Base-by-base conservation (phyloP, 768 basidiomycete genomes). In the Cubamyces lactineus region DNA sequence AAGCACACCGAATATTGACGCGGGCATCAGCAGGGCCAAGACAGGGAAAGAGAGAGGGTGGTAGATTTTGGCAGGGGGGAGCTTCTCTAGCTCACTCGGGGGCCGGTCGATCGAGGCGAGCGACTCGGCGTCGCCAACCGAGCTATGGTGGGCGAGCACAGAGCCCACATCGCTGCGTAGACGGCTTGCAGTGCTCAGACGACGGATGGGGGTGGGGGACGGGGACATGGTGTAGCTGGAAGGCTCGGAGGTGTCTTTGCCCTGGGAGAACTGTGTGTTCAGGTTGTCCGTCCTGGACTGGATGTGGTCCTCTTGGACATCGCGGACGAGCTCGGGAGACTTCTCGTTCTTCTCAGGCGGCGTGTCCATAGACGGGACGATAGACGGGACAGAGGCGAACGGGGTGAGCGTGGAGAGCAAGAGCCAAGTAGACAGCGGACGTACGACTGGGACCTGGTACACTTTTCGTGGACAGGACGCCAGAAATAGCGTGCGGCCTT, bases 1-100 rank as follows among this genome's bases (percentile, higher is more conserved):
- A 40, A 98, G 85, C 5, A 86, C 80, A n/a, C 96, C 96, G 48
- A 96, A 81, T 51, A 96, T 84, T n/a, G 92, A 87, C 3, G 86
- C 84, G 11, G 94, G 90, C 70, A 89, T 84, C 53, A 96, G 84
- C 28, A 92, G 82, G 13, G 84, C 82, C 21, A 94, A 66, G 47
- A 92, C 82, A 47, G 86, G 84, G 40, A 83, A 73, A 5, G 88
- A 86, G 43, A 86, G 78, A 0, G 92, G 88, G 40, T 67, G 72
- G 62, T 80, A 81, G 57, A 76, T 68, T 48, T 77, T 80, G 0
- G 75, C 59, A 1, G 70, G 65, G 1, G 79, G 73, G 5, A 76
- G 53, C 21, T 71, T 64, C 53, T 76, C 75, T 21, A 57, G 63
- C 50, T 69, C 72, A 53, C 70, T 72, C 1, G 78, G 78, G 6